Evolutionary conservation across 2,329 filamentous ascomycete genomes (phyloP), one percentile per base, ranked within the genome.

Genomic region (Mycosphaerelloides madeirae): DNA sequence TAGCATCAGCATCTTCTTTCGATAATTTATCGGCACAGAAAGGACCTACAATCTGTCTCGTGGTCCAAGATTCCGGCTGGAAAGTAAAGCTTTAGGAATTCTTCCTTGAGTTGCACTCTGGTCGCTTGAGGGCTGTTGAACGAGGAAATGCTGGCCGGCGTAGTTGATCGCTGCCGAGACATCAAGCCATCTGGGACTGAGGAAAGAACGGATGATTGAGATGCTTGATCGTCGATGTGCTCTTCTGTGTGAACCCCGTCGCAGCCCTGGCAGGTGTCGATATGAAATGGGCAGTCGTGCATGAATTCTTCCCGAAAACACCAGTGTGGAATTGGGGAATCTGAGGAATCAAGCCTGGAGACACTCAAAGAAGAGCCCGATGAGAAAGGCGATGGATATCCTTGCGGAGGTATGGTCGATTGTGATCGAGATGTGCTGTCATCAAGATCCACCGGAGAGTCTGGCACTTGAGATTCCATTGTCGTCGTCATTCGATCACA

Each of bases 81-180:
- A 18, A 46, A 46, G 29, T 46, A 46, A 6, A 46, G 43, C 16
- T 25, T 41, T 16, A 46, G 33, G 15, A 46, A 46, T 12, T 46
- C 38, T 25, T 41, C 43, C 20, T 46, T 46, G 3, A 46, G 38
- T 14, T 46, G 43, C 16, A 41, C 37, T 32, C 38, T 34, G 7
- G 11, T 37, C 6, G 43, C 32, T 25, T 41, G 32, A 14, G 38
- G 33, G 33, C 43, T 46, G 38, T 41, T 19, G 38, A 46, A 37
- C 8, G 41, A 43, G 8, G 14, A 9, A 28, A 36, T 22, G 32
- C 20, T 22, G 22, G 41, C 18, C 6, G 41, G 32, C 29, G 32
- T 29, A 31, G 15, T 16, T 28, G 38, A 41, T 19, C 38, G 38
- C 28, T n/a, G 18, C 20, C 19, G 6, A 2, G 31, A 42, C 3